Percentiles rank a stretch among this genome's conserved stretches.
Conservation (phyloP, 2,329 filamentous ascomycete species). For the Arthrobotrys pseudoclavata region DNA sequence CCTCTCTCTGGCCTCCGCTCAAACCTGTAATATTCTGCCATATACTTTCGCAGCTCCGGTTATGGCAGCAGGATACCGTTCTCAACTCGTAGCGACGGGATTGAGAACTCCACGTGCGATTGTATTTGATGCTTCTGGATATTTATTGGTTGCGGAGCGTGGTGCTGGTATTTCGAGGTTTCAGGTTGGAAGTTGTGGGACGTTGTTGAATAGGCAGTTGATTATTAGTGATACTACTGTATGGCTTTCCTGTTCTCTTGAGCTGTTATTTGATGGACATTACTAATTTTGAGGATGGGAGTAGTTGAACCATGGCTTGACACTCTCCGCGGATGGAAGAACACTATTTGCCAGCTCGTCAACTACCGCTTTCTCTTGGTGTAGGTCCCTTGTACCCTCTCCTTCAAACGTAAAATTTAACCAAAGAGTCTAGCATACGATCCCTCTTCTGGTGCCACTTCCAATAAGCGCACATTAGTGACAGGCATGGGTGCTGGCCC, state of each 20-base stretch:
- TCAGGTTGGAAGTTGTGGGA: constrained; percentile 67
- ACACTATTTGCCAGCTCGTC: constrained; percentile 68
- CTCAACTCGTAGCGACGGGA: constrained; percentile 67
- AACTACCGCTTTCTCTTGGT: constrained; percentile 22
- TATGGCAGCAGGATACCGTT: constrained; percentile 67
- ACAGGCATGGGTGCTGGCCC: constrained; percentile 72
- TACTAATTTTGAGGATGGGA: neutral
- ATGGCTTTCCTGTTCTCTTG: neutral
- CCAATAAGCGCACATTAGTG: constrained; percentile 71
- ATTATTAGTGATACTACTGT: constrained; percentile 57
- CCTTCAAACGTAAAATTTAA: constrained; percentile 16
- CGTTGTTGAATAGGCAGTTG: constrained; percentile 40
- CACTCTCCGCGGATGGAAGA: constrained; percentile 70
- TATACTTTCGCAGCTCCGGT: constrained; percentile 45
- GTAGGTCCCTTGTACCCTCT: constrained; percentile 11
- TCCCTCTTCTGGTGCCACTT: constrained; percentile 69
- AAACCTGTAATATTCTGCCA: constrained; percentile 48
- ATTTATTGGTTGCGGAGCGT: constrained; percentile 69
- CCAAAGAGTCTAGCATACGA: constrained; percentile 75
- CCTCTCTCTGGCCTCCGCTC: constrained; percentile 34
- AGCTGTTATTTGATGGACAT: neutral
- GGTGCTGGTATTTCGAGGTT: constrained; percentile 68
- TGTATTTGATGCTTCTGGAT: constrained; percentile 68
- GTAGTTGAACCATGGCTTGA: constrained; percentile 73
- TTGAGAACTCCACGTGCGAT: constrained; percentile 68